These are phyloP conservation scores for Candida boidinii DNA, from an alignment of 805 yeast genomes.

Conservation along the genomic window DNA sequence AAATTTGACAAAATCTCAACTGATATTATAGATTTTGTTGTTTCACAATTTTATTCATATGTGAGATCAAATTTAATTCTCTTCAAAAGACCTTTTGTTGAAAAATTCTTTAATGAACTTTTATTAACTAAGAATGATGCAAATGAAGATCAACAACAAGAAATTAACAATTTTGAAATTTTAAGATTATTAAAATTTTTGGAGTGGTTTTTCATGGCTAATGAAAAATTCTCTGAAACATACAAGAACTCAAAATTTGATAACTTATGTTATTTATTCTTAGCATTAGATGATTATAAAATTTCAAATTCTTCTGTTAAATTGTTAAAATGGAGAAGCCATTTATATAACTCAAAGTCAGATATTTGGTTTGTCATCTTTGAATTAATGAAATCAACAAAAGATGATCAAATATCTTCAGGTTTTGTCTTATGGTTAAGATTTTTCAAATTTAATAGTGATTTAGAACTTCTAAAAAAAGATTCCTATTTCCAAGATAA, in stretches of 20 bases:
- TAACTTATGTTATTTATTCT: slow-evolving; percentile 22
- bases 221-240: slow-evolving; percentile 6
- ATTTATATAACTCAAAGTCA: slow-evolving; percentile 14
- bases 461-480: slow-evolving; percentile 4
- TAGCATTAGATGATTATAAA: slow-evolving; percentile 29
- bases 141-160: no score
- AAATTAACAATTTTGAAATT: no score
- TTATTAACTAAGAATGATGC: no score
- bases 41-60: no score
- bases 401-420: slow-evolving; percentile 24
- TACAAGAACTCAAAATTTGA: slow-evolving; percentile 12
- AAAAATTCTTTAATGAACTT: no score
- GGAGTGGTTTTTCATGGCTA: slow-evolving; percentile 27
- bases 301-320: slow-evolving; percentile 30
- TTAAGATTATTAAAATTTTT: slow-evolving; percentile 24
- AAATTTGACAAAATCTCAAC: slow-evolving; percentile 22
- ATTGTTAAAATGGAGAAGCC: slow-evolving; percentile 52
- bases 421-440: slow-evolving; percentile 52
- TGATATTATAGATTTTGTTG: slow-evolving; percentile 7
- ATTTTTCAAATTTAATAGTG: slow-evolving; percentile 28
- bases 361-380: slow-evolving; percentile 39
- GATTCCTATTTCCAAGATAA: slow-evolving; percentile 21
- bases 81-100: no score
- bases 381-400: slow-evolving; percentile 22
- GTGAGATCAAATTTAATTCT: no score